Evolutionary conservation across 2,329 filamentous ascomycete genomes (phyloP), one percentile per base, ranked within the genome.

Genomic region (Tricladium varicosporioides): DNA sequence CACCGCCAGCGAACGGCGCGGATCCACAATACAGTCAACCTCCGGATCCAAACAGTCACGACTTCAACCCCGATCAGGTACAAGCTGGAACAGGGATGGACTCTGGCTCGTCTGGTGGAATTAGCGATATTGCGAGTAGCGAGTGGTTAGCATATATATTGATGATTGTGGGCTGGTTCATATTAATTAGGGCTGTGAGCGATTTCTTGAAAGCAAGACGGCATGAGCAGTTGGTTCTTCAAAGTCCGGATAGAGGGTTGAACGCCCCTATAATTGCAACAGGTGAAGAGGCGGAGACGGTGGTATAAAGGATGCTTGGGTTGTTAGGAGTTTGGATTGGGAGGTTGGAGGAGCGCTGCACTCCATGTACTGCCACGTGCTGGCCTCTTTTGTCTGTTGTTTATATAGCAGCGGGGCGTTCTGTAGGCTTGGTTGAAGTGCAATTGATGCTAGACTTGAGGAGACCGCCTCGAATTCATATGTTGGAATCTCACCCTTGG

Each of bases 161-260:
- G 48, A 99, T 99, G 94, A 90, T 99, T 69, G 88, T 96, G 1
- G 94, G 94, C 5, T 99, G 94, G 94, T 97, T 97, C 70, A 92
- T 99, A 61, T 78, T 99, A 60, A 97, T 99, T 70, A 85, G 92
- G 73, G 87, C 92, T n/a, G 85, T 96, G 15, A 92, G 88, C 66
- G 92, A 97, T 71, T 99, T 94, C 71, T 75, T 97, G 60, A 84
- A 87, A 64, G 94, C 92, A 40, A 83, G 93, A 70, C 82, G 91
- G 69, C 94, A 97, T 70, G 94, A 99, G 76, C 90, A 94, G 72
- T 78, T 99, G 51, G 91, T 99, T 5, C 76, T 97, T 63, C 92
- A 96, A 71, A 96, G 91, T 71, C 94, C 94, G 0, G 92, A 96
- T 67, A 82, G 94, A 36, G 92, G 93, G 1, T 77, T 97, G 52